A percentile compares a stretch with the other conserved stretches of the same genome.
Conservation (phyloP, 1,284 basidiomycete genomes). For the Agroathelia rolfsii region DNA sequence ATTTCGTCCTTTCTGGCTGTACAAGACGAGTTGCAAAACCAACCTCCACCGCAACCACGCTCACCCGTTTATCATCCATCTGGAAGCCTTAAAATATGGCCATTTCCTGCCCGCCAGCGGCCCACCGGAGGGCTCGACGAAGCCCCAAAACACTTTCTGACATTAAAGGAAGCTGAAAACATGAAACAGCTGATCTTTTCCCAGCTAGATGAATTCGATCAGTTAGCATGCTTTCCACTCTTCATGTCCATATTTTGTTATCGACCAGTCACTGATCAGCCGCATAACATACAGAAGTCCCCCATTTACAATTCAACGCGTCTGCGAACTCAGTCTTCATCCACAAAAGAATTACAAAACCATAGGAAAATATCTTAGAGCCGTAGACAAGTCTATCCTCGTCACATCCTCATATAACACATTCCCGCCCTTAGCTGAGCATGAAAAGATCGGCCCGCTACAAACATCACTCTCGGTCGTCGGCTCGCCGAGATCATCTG, state of each 20-base stretch:
- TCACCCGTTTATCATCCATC: constrained; percentile 31
- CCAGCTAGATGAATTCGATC: constrained; percentile 70
- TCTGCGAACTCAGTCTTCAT: constrained; percentile 75
- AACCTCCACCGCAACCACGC: constrained; percentile 30
- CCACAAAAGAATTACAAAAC: constrained; percentile 69
- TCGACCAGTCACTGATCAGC: constrained; percentile 8
- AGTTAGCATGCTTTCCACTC: constrained; percentile 40
- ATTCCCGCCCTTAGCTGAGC: constrained; percentile 47
- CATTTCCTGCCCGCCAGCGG: constrained; percentile 60
- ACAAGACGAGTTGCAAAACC: constrained; percentile 21
- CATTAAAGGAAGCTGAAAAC: constrained; percentile 49
- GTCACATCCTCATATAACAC: constrained; percentile 75
- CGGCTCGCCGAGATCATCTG: constrained; percentile 33
- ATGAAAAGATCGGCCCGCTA: constrained; percentile 27
- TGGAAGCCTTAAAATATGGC: constrained; percentile 70
- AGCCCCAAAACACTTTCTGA: constrained; percentile 52
- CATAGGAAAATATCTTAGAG: constrained; percentile 85
- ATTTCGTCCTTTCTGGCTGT: constrained; percentile 45
- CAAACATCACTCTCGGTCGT: constrained; percentile 32
- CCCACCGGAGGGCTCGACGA: constrained; percentile 40
- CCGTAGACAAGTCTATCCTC: constrained; percentile 76
- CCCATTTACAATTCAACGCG: constrained; percentile 88
- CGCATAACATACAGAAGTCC: constrained; percentile 36
- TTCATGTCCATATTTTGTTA: constrained; percentile 4
- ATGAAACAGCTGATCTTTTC: constrained; percentile 50